phyloP scores from a whole-genome alignment of 768 basidiomycete genomes.

The Kwoniella sp. region DNA sequence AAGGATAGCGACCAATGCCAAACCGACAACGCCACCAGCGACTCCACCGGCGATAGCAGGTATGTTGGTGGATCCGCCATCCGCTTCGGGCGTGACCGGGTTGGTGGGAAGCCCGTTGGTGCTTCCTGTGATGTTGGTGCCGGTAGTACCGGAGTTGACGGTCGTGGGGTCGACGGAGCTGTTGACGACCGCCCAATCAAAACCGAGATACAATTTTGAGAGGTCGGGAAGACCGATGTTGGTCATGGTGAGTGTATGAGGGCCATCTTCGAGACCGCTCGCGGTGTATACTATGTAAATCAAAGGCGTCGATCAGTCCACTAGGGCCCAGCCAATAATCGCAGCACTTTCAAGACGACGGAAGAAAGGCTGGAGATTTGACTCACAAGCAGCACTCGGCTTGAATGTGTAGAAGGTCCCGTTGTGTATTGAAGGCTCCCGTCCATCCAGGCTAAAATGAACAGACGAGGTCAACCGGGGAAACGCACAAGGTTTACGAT shows the following conservation, averaged over 20 bases:
- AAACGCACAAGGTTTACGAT: too few relatives aligned
- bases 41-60: conserved; percentile 47
- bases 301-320: not conserved
- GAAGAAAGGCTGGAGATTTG: not conserved
- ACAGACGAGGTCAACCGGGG: not conserved
- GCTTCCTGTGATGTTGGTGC: conserved; percentile 12
- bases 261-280: conserved; percentile 20
- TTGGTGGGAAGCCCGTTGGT: not conserved
- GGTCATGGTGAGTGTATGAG: conserved; percentile 22
- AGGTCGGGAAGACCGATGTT: conserved; percentile 15
- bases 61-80: conserved; percentile 8
- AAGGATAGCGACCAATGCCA: conserved; percentile 36
- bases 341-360: not conserved
- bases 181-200: conserved; percentile 29
- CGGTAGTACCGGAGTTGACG: not conserved
- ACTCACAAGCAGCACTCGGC: conserved; percentile 22
- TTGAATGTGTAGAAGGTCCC: conserved; percentile 17
- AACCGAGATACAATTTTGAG: conserved; percentile 12
- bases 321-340: not conserved
- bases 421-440: conserved; percentile 6
- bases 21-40: conserved; percentile 36
- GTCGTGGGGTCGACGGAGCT: conserved; percentile 14
- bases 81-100: not conserved
- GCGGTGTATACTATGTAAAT: conserved; percentile 21
- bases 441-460: conserved; percentile 21